Percentiles rank a stretch among this genome's conserved stretches.
Conservation (phyloP, 2,329 filamentous ascomycete species). For the Xylaria sp. region DNA sequence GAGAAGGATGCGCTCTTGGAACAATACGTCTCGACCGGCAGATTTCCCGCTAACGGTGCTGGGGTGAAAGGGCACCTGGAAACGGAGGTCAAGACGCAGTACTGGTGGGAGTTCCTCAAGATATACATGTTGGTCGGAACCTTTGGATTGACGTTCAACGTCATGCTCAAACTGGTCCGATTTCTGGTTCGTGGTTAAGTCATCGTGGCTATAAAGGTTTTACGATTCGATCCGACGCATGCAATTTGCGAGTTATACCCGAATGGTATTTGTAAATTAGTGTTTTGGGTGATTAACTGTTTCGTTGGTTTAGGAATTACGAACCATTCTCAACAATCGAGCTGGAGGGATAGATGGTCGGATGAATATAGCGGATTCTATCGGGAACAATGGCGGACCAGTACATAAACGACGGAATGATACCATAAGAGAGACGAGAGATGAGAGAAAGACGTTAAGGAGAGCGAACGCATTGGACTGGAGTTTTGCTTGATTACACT, state of each 20-base stretch:
- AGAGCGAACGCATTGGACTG: conserved; percentile 26
- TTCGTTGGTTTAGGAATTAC: not conserved
- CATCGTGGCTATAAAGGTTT: not conserved
- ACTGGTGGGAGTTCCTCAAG: conserved; percentile 66
- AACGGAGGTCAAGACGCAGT: conserved; percentile 66
- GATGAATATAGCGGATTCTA: not conserved
- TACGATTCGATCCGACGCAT: not conserved
- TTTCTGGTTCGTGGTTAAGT: conserved; percentile 14
- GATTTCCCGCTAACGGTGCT: conserved; percentile 77
- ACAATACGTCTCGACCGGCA: conserved; percentile 79
- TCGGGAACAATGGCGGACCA: not conserved
- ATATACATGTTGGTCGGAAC: conserved; percentile 63
- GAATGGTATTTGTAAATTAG: not conserved
- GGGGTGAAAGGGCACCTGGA: conserved; percentile 63
- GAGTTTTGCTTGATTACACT: conserved; percentile 30
- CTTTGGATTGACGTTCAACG: conserved; percentile 56
- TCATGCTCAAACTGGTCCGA: conserved; percentile 45
- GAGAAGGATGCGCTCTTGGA: conserved; percentile 93
- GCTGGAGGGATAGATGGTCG: not conserved
- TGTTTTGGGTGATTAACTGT: not conserved
- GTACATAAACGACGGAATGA: conserved; percentile 19
- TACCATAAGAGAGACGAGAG: conserved; percentile 9
- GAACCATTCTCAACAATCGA: not conserved
- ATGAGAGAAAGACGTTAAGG: not conserved
- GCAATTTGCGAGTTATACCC: not conserved